Base-by-base conservation (phyloP, 345 rosid genomes). In the Linum usitatissimum region DNA sequence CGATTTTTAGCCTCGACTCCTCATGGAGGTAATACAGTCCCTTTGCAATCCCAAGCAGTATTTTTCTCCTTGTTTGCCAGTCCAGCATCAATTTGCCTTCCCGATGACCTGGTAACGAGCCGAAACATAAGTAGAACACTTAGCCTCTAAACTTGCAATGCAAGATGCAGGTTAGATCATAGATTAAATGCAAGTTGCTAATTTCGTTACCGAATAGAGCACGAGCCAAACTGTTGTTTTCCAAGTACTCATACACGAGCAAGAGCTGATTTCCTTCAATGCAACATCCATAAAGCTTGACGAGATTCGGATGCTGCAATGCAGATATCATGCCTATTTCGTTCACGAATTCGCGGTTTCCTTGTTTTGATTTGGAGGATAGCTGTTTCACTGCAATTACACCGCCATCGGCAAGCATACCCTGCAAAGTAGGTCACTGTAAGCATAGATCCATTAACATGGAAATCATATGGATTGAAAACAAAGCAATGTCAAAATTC, bases 291-390 rank as follows among this genome's bases (percentile, higher is more conserved):
- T 71, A 75, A 36, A 82, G 84, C 77, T 69, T 77, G 68, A 85
- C 87, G 18, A 85, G 85, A 66, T 85, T 79, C 0, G 81, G 91
- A 61, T 85, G 91, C 23, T 85, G 91, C 61, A 85, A 56, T 49
- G 86, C 91, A 12, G 91, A 82, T 38, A 85, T 85, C 87, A 85
- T 82, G 67, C 87, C 91, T 51, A 85, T 82, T 74, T 82, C 91
- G 18, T 67, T 82, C 61, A 85, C 76, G 54, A 85, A 85, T 74
- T 85, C 87, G 5, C 87, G 83, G 57, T 85, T 80, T 19, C 91
- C 91, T 75, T 85, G 87, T 73, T 77, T 85, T 4, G 91, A 85
- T 74, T 80, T 82, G 23, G 91, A 74, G 3, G 90, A 85, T 9
- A 85, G 79, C 71, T 85, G 90, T 75, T 85, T 85, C 13, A 85